These are phyloP conservation scores for Rhodofomes roseus DNA, from an alignment of 1,284 basidiomycete species.

Conservation along the genomic window DNA sequence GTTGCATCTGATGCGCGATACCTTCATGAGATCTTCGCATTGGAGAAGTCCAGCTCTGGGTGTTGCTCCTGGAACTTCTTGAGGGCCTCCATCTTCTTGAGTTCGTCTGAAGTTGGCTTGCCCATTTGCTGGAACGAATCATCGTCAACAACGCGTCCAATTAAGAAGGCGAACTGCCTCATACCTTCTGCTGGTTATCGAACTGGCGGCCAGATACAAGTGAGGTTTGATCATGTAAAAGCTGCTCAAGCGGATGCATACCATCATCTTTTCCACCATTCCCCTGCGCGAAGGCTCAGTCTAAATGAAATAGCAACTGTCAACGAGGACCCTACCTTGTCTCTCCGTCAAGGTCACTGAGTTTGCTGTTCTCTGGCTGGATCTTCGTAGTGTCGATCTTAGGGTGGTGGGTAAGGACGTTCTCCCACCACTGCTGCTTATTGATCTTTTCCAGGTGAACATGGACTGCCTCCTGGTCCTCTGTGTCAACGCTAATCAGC, in stretches of 20 bases:
- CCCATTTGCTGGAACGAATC: conserved; percentile 76
- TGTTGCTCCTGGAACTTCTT: conserved; percentile 88
- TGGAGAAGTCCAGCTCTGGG: conserved; percentile 93
- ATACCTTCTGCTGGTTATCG: conserved; percentile 94
- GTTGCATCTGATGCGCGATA: neutral
- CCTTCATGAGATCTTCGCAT: conserved; percentile 76
- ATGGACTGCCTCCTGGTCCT: conserved; percentile 72
- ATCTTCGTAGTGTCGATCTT: conserved; percentile 98
- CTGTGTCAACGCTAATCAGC: conserved; percentile 36
- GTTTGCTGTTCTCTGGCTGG: conserved; percentile 91
- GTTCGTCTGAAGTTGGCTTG: conserved; percentile 88
- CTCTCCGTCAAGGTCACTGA: conserved; percentile 94
- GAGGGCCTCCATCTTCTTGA: conserved; percentile 87
- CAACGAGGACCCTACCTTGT: conserved; percentile 55
- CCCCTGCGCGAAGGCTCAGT: conserved; percentile 48
- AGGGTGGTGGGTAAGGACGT: conserved; percentile 92
- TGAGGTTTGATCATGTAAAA: neutral
- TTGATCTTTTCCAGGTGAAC: conserved; percentile 89
- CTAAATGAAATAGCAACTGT: neutral
- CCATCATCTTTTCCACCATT: conserved; percentile 99
- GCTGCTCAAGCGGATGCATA: conserved; percentile 35
- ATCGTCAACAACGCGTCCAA: neutral
- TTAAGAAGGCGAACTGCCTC: neutral
- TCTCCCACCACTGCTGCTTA: conserved; percentile 95
- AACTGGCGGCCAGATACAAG: conserved; percentile 51